phyloP scores from a whole-genome alignment of 345 rosid genomes.

The Brassica incana region DNA sequence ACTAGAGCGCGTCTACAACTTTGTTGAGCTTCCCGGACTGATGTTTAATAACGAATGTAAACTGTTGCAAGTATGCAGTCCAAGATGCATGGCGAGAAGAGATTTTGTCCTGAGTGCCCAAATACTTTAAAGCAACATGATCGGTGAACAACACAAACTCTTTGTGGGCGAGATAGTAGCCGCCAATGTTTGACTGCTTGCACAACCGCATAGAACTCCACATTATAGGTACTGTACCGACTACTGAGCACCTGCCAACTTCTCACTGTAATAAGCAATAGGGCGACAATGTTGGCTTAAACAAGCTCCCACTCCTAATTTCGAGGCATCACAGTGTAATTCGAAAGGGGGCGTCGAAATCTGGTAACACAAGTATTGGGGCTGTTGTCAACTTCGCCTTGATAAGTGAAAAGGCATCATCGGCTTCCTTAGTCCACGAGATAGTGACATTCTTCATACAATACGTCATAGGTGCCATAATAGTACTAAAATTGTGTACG shows the following conservation, averaged over 20 bases:
- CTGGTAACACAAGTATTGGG: background rate
- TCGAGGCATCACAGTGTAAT: background rate
- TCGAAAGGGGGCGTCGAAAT: background rate
- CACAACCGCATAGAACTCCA: background rate
- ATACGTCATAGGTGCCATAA: background rate
- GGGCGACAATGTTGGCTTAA: background rate
- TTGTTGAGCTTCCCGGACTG: no score
- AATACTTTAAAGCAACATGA: background rate
- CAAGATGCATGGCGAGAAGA: background rate
- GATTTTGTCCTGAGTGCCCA: background rate
- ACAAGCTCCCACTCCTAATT: background rate
- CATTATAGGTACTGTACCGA: background rate
- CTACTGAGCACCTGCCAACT: background rate
- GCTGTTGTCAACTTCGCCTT: background rate
- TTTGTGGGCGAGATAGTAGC: background rate
- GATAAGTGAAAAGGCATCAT: background rate
- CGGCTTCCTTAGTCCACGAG: background rate
- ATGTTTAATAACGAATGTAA: background rate
- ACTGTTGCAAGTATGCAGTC: background rate
- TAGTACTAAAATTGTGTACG: background rate
- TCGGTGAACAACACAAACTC: background rate
- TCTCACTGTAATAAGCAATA: background rate
- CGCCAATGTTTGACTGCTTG: background rate
- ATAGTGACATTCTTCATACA: background rate
- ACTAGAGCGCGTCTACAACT: background rate